A percentile compares a stretch with the other conserved stretches of the same genome.
phyloP scores from a whole-genome alignment of 352 stramenopile species.

The Phytophthora boehmeriae region DNA sequence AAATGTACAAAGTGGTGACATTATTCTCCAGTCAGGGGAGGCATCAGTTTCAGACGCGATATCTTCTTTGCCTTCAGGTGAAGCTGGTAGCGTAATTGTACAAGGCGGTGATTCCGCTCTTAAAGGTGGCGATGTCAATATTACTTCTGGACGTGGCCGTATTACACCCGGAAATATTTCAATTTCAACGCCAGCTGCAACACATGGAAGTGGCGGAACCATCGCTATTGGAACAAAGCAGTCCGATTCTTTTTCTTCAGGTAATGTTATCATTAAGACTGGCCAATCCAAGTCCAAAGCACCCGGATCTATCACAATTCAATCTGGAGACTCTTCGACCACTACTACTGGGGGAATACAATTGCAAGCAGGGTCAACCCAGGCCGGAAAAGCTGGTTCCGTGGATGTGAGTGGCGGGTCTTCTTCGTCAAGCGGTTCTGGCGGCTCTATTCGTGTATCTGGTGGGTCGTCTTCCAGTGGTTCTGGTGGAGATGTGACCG shows the following conservation, averaged over 20 bases:
- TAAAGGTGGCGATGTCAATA: constrained; percentile 26
- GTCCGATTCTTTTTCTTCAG: constrained; percentile 19
- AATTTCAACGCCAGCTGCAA: constrained; percentile 23
- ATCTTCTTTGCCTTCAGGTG: constrained; percentile 8
- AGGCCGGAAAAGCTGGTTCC: constrained; percentile 6
- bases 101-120: constrained; percentile 21
- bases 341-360: constrained; percentile 11
- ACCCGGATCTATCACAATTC: constrained; percentile 21
- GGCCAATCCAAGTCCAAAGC: constrained; percentile 12
- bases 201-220: constrained; percentile 12
- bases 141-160: constrained; percentile 20
- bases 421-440: constrained; percentile 13
- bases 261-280: constrained; percentile 22
- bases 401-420: neutral
- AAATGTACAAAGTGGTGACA: constrained; percentile 28
- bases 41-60: constrained; percentile 10
- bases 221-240: constrained; percentile 27
- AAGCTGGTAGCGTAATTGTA: constrained; percentile 28
- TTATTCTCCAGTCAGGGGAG: constrained; percentile 18
- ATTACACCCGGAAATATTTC: constrained; percentile 24
- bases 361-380: constrained; percentile 17
- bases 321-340: constrained; percentile 18
- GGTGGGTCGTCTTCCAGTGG: constrained; percentile 16
- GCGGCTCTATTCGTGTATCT: constrained; percentile 8
- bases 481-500: constrained; percentile 14